Evolutionary conservation across 2,329 filamentous ascomycete genomes (phyloP), one percentile per base, ranked within the genome.

Genomic region (Alternaria sp.): DNA sequence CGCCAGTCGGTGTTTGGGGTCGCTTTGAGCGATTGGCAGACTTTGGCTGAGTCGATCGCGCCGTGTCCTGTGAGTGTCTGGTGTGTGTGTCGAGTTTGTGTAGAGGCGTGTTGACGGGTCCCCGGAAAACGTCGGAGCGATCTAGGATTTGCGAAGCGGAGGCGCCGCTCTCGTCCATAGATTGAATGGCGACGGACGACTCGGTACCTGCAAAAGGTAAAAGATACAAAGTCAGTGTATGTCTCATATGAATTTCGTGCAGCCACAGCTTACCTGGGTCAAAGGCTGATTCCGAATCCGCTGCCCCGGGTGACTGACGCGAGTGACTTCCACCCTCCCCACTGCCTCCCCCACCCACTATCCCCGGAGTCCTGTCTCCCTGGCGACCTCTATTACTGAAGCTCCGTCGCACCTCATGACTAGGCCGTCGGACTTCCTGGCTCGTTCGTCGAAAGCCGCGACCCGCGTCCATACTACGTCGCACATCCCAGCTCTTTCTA

Each of bases 71-170:
- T 59, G 78, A 79, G 61, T 75, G 62, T 28, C 72, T 71, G 16
- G 62, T 63, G n/a, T 67, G 27, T 34, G 58, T 63, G 28, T 72
- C 72, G 18, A 69, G 68, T 41, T 63, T 68, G 3, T 73, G 72
- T 4, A 64, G 56, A 12, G 71, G 63, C 30, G 62, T 43, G 18
- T 62, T 59, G 16, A 90, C 92, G 16, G 93, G 93, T 27, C 89
- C 90, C 67, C 91, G 89, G 72, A 99, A 98, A 9, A 97, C 91
- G 69, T 95, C 92, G 69, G 93, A 97, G 34, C 92, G 89, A 54
- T 88, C 87, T 9, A 99, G 81, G 38, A 98, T 97, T 78, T 97
- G 93, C 75, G 94, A 98, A 3, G 92, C 94, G 4, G 94, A 96
- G 49, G 90, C 89, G 57, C 85, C 84, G n/a, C 84, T 87, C 59